Conservation (phyloP, 768 basidiomycete species). For the Pleurotus tuoliensis region DNA sequence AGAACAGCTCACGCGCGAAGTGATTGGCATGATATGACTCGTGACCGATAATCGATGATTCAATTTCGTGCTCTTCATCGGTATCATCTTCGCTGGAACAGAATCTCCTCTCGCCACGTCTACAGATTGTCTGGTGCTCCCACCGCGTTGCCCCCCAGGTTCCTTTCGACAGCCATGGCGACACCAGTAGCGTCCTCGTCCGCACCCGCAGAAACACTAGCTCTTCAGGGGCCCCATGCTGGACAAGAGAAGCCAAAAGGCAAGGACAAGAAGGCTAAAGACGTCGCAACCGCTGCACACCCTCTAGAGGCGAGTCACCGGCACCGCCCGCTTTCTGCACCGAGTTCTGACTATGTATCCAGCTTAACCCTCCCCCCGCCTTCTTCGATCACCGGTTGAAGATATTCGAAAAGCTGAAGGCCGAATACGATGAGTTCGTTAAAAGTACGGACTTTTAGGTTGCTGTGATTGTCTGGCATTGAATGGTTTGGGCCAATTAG, state of each 20-base stretch:
- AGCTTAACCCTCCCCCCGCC: conserved; percentile 80
- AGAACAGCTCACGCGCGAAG: background rate
- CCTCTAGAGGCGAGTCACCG: conserved; percentile 57
- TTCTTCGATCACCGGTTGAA: conserved; percentile 89
- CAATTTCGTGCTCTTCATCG: conserved; percentile 11
- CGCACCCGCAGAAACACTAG: conserved; percentile 43
- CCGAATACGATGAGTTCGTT: conserved; percentile 76
- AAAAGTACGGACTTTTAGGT: conserved; percentile 45
- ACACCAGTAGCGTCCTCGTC: conserved; percentile 53
- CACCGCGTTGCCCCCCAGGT: conserved; percentile 12
- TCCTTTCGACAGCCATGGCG: conserved; percentile 43
- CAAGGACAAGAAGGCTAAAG: conserved; percentile 46
- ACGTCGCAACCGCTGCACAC: conserved; percentile 36
- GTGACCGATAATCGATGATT: conserved; percentile 9
- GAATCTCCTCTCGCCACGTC: conserved; percentile 30
- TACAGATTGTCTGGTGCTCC: conserved; percentile 11
- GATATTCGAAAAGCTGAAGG: conserved; percentile 85
- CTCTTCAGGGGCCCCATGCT: conserved; percentile 40
- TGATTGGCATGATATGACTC: conserved; percentile 3
- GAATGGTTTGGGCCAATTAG: conserved; percentile 25
- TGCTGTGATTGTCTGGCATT: too few relatives aligned
- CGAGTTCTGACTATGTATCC: background rate
- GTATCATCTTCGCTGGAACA: conserved; percentile 28
- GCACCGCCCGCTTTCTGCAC: conserved; percentile 13
- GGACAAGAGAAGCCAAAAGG: conserved; percentile 23